These are phyloP conservation scores for Colletotrichum lini DNA, from an alignment of 2,329 filamentous ascomycete genomes.

Conservation along the genomic window DNA sequence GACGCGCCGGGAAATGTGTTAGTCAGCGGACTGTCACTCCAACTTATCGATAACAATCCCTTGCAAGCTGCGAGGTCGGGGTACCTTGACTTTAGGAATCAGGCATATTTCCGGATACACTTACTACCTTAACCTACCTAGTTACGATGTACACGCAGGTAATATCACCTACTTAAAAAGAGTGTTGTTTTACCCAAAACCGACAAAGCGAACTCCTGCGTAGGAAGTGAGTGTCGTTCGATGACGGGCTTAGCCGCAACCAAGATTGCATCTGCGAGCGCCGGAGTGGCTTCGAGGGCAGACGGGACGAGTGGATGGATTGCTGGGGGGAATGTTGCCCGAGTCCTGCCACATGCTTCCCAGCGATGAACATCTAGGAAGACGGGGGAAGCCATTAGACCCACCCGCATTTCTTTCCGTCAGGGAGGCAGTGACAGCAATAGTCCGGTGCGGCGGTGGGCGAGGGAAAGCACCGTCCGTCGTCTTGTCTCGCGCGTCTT, in stretches of 20 bases:
- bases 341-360: slow-evolving; percentile 35
- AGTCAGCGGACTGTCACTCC: slow-evolving; percentile 24
- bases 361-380: slow-evolving; percentile 1
- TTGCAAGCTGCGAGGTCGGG: neutral
- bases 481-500: slow-evolving; percentile 1
- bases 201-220: no score
- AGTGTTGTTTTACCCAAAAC: no score
- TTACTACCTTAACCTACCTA: no score
- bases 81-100: neutral
- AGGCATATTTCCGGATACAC: no score
- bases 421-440: slow-evolving; percentile 1
- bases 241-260: neutral
- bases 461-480: slow-evolving; percentile 1
- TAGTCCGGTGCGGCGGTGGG: neutral
- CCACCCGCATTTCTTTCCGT: slow-evolving; percentile 11
- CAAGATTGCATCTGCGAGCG: neutral
- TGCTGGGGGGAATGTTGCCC: neutral
- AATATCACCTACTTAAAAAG: no score
- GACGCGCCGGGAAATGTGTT: slow-evolving; percentile 19
- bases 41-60: slow-evolving; percentile 31
- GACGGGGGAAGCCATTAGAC: slow-evolving; percentile 9
- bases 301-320: slow-evolving; percentile 2
- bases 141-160: no score
- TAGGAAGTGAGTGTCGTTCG: neutral
- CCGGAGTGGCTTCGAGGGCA: neutral